Percentiles rank a stretch among this genome's conserved stretches.
Evolutionary conservation across 2,329 filamentous ascomycete genomes (phyloP).

Genomic region (Monilinia aucupariae): DNA sequence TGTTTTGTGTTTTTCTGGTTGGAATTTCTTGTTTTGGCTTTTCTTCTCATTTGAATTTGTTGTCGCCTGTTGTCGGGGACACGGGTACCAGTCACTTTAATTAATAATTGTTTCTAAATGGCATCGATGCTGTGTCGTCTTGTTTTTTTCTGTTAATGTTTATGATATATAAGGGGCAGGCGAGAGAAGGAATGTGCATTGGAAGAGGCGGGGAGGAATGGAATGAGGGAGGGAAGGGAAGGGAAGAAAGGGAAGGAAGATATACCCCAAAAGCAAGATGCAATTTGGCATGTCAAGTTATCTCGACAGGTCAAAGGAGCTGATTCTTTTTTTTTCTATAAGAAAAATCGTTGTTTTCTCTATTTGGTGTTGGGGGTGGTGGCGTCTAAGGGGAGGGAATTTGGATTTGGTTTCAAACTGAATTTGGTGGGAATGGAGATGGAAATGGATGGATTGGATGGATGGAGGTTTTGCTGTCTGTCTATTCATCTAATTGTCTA

Average conservation of each 20-base stretch:
- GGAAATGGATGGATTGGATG: neutral
- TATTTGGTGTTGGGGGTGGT: neutral
- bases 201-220: neutral
- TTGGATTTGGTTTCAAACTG: neutral
- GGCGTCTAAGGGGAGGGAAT: neutral
- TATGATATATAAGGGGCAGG: slow-evolving; percentile 19
- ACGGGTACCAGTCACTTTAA: slow-evolving; percentile 2
- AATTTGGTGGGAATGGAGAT: neutral
- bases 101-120: slow-evolving; percentile 2
- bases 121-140: neutral
- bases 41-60: neutral
- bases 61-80: neutral
- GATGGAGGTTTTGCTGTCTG: neutral
- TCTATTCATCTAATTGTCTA: neutral
- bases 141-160: slow-evolving; percentile 21
- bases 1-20: too few species aligned
- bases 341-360: neutral
- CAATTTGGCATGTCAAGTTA: neutral
- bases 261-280: neutral
- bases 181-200: neutral
- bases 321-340: neutral
- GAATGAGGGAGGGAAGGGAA: neutral
- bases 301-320: neutral
- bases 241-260: neutral
- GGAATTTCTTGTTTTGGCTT: neutral